phyloP scores from a whole-genome alignment of 2,329 filamentous ascomycete species.

The Emericellopsis atlantica region DNA sequence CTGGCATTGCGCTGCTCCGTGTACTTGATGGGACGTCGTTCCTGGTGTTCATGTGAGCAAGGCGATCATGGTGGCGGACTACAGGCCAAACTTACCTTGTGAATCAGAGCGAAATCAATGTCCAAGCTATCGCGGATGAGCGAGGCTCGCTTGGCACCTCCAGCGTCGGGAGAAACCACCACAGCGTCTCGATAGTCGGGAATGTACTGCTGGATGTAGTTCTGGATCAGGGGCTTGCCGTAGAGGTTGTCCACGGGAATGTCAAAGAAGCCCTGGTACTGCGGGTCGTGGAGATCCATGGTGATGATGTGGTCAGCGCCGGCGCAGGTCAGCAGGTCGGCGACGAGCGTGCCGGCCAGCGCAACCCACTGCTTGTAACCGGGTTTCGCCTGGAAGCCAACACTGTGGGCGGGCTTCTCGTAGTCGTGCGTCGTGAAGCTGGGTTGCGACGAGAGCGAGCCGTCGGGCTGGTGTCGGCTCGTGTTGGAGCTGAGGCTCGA shows the following conservation, averaged over 20 bases:
- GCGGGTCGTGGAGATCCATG: conserved; percentile 91
- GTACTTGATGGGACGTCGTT: conserved; percentile 80
- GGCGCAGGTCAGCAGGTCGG: conserved; percentile 87
- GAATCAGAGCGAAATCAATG: conserved; percentile 93
- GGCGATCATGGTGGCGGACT: background rate
- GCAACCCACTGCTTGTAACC: conserved; percentile 99
- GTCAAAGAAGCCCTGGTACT: conserved; percentile 98
- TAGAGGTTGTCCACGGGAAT: conserved; percentile 98
- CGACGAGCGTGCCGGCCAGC: conserved; percentile 88
- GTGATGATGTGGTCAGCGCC: conserved; percentile 96
- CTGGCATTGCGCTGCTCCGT: conserved; percentile 82
- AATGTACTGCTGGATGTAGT: conserved; percentile 68
- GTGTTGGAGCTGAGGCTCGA: conserved; percentile 19
- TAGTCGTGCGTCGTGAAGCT: conserved; percentile 54
- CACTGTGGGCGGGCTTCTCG: conserved; percentile 41
- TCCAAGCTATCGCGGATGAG: conserved; percentile 87
- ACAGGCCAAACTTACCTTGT: conserved; percentile 51
- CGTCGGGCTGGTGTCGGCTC: conserved; percentile 19
- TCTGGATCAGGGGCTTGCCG: conserved; percentile 60
- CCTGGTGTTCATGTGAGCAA: conserved; percentile 31
- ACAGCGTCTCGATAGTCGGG: conserved; percentile 77
- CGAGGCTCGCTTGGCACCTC: conserved; percentile 90
- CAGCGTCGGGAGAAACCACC: conserved; percentile 91
- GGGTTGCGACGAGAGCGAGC: conserved; percentile 27
- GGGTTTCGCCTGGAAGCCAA: conserved; percentile 62